Evolutionary conservation across 169 alveolate genomes (phyloP), one percentile per base, ranked within the genome.

Genomic region (Plasmodium chabaudi): DNA sequence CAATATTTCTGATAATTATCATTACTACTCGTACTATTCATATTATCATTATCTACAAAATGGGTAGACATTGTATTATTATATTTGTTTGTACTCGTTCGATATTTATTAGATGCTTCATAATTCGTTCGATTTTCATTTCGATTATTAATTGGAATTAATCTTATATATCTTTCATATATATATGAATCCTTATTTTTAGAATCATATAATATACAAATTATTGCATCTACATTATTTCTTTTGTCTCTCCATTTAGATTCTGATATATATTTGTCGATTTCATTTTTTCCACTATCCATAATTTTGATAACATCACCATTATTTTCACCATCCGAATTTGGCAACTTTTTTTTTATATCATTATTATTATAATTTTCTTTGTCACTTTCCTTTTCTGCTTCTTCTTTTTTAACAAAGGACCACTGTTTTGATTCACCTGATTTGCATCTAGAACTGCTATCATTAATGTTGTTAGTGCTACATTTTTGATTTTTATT

Each of bases 151-250:
- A 79, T 39, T 12, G 72, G 82, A 10, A 79, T 65, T 27, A 79
- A 17, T 34, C 79, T 23, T 2, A 79, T 79, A 51, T 79, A 79
- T 56, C 89, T n/a, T 46, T 79, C 89, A 27, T 79, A 79, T 27
- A 59, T 21, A 39, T 46, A 19, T 9, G 89, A 51, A 5, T 65
- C 79, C 23, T 65, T 49, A 53, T 79, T 79, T 46, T 64, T 79
- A 3, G 84, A 61, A 69, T 84, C 91, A 69, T 84, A 84, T 51
- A 84, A 51, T 23, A 84, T 72, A 47, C 91, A 84, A 10, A 84
- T 69, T n/a, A 68, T 61, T 9, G 87, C 44, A 57, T 55, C 59
- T 7, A 84, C 57, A 56, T 39, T 57, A 42, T 57, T 59, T n/a
- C 15, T n/a, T n/a, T 84, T 39, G 56, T 69, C 12, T 63, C 64